These are phyloP conservation scores for Capsaspora owczarzaki DNA, from an alignment of 78 protist genomes.

Conservation along the genomic window DNA sequence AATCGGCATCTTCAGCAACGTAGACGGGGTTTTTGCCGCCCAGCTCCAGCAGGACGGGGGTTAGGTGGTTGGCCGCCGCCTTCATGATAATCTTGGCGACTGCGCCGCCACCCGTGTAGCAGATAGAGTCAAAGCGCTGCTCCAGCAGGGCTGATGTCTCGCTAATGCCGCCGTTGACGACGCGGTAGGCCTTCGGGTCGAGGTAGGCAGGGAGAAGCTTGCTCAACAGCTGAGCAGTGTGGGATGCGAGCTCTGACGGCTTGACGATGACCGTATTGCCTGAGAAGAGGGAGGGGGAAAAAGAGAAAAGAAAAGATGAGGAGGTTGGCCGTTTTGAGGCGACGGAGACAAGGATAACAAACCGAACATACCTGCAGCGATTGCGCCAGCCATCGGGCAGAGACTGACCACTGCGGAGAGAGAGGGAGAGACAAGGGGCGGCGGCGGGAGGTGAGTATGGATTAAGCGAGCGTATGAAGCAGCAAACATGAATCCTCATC, in stretches of 20 bases:
- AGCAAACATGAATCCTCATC: too few species aligned
- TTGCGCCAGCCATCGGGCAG: too few species aligned
- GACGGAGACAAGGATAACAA: too few species aligned
- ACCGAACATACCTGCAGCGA: too few species aligned
- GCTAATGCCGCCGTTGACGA: constrained; percentile 36
- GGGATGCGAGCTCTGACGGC: constrained; percentile 33
- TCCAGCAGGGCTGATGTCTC: constrained; percentile 31
- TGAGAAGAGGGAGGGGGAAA: not conserved
- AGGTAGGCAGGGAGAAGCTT: constrained; percentile 24
- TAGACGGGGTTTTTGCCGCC: constrained; percentile 61
- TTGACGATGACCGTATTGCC: constrained; percentile 50
- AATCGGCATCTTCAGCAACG: not conserved
- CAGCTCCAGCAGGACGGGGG: constrained; percentile 65
- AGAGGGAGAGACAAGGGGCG: too few species aligned
- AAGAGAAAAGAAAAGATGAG: not conserved
- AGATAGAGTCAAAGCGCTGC: constrained; percentile 36
- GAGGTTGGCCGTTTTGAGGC: not conserved
- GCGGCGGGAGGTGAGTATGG: too few species aligned
- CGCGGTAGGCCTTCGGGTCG: not conserved
- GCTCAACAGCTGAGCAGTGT: not conserved
- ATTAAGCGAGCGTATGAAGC: too few species aligned
- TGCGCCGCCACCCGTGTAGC: constrained; percentile 58
- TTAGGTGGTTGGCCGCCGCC: constrained; percentile 55
- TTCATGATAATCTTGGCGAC: constrained; percentile 36
- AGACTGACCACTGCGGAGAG: too few species aligned